Base-by-base conservation (phyloP, 768 basidiomycete species). In the Macrolepiota albuminosa region DNA sequence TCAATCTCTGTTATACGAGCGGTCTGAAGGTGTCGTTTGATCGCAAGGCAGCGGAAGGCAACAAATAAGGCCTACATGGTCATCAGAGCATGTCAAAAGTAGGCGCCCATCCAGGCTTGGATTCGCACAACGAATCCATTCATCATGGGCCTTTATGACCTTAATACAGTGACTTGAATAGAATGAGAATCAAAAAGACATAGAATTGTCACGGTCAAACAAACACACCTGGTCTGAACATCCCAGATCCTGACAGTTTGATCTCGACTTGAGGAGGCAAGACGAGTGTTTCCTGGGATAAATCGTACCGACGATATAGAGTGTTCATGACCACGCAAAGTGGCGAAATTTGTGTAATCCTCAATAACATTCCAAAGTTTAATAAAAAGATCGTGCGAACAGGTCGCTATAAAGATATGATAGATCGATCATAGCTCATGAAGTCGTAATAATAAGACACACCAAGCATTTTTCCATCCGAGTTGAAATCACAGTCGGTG, bases 261-360 rank as follows among this genome's bases (percentile, higher is more conserved):
- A 66, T 90, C 89, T 67, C 89, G 76, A 70, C 88, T 88, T 2
- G 88, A 85, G 48, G 84, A 86, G 52, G 86, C 81, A 56, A 90
- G 74, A 57, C 73, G 77, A 63, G 84, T 83, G 62, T 88, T 88
- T 42, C 82, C 81, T 0, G 88, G 87, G 47, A 88, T 75, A 66
- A 89, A 90, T n/a, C 84, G 78, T 1, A 81, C 87, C 16, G 80
- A 81, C 2, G 88, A 89, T 50, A 90, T 85, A 18, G 84, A 81
- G 69, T 90, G 88, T 69, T 90, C 89, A 66, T 90, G 88, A 6
- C 88, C 88, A 51, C 84, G 78, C 33, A 90, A 49, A 1, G 68
- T 68, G 21, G 64, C 57, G 26, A 65, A 60, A 51, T 69, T 69
- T 56, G 66, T 69, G 55, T 71, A 71, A 33, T 65, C 68, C 37